A percentile compares a stretch with the other conserved stretches of the same genome.
phyloP scores from a whole-genome alignment of 2,329 filamentous ascomycete genomes.

The Penicillium sp. region DNA sequence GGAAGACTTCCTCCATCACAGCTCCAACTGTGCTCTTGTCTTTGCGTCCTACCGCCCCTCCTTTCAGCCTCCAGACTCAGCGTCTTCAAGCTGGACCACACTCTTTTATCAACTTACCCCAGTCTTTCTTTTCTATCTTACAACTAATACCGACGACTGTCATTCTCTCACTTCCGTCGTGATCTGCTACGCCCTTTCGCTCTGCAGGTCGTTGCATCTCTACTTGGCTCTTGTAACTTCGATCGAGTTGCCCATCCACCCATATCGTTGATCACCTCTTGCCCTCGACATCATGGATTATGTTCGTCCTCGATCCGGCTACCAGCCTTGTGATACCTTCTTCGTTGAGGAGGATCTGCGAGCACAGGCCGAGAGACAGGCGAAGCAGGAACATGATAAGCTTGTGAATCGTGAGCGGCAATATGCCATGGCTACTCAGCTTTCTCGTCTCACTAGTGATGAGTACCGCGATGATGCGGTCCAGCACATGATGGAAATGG shows the following conservation, averaged over 20 bases:
- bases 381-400: slow-evolving; percentile 68
- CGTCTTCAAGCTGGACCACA: slow-evolving; percentile 37
- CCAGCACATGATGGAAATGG: slow-evolving; percentile 92
- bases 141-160: slow-evolving; percentile 41
- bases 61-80: slow-evolving; percentile 33
- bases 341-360: slow-evolving; percentile 60
- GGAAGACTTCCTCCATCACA: slow-evolving; percentile 21
- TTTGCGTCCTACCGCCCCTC: not conserved
- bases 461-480: slow-evolving; percentile 94
- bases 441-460: slow-evolving; percentile 76
- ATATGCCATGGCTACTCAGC: slow-evolving; percentile 79
- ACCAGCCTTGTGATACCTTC: slow-evolving; percentile 62
- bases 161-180: slow-evolving; percentile 46
- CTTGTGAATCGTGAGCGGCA: slow-evolving; percentile 76
- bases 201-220: slow-evolving; percentile 38
- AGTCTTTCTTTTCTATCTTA: slow-evolving; percentile 44
- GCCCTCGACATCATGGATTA: slow-evolving; percentile 48
- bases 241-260: slow-evolving; percentile 8
- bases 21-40: not conserved
- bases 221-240: slow-evolving; percentile 27
- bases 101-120: slow-evolving; percentile 52
- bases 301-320: slow-evolving; percentile 47
- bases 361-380: slow-evolving; percentile 41
- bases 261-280: slow-evolving; percentile 1
- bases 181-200: slow-evolving; percentile 28